Evolutionary conservation across 2,329 filamentous ascomycete species (phyloP).

Genomic region (Exophiala phaeomuriformis): DNA sequence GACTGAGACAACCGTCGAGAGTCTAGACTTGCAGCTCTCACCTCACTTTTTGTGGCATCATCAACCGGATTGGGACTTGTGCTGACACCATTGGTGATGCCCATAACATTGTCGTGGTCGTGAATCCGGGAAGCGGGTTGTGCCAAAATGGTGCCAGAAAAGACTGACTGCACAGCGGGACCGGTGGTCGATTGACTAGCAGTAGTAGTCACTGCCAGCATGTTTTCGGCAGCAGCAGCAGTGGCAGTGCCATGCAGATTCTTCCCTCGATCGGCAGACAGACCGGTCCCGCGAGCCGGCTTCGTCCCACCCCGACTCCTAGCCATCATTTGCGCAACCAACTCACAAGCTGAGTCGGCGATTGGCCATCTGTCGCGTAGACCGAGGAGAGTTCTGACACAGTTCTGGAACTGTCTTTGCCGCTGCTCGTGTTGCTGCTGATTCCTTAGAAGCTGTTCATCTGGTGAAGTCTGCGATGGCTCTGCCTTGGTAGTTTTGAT

Average conservation of each 20-base stretch:
- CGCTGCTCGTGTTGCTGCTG: slow-evolving; percentile 2
- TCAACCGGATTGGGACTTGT: no score
- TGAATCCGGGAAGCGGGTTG: not conserved
- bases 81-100: no score
- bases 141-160: not conserved
- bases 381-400: slow-evolving; percentile 14
- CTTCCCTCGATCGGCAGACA: not conserved
- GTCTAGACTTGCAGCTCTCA: no score
- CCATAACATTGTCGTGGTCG: not conserved
- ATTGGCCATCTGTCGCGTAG: slow-evolving; percentile 22
- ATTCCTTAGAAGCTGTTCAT: no score
- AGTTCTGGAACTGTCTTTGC: slow-evolving; percentile 17
- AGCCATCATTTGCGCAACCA: slow-evolving; percentile 22
- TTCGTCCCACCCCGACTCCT: slow-evolving; percentile 13
- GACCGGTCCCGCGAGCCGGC: slow-evolving; percentile 5
- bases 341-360: slow-evolving; percentile 18
- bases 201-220: no score
- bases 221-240: no score
- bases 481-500: slow-evolving; percentile 13
- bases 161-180: not conserved
- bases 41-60: no score
- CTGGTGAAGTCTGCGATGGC: not conserved
- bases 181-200: no score
- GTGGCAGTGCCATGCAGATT: not conserved
- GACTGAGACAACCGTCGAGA: no score